phyloP scores from a whole-genome alignment of 2,329 filamentous ascomycete genomes.

The Zasmidium cellare region DNA sequence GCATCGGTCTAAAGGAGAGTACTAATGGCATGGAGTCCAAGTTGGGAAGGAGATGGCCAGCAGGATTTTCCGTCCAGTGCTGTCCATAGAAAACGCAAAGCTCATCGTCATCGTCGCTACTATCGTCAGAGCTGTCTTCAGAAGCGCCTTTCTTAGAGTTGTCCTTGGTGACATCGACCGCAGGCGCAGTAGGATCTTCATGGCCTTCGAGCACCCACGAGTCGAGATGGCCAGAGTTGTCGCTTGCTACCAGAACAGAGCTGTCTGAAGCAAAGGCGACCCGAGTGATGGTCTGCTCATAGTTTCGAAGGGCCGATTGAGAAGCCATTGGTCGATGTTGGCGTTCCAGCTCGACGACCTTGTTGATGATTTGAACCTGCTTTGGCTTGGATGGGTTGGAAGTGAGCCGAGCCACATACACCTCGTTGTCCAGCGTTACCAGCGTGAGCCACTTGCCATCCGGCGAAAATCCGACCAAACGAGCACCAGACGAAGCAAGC shows the following conservation, averaged over 20 bases:
- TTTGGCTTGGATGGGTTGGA: constrained; percentile 42
- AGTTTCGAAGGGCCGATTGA: constrained; percentile 59
- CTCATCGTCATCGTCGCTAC: constrained; percentile 45
- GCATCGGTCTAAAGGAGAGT: constrained; percentile 47
- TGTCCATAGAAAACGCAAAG: constrained; percentile 58
- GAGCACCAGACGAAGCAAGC: constrained; percentile 64
- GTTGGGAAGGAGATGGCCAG: constrained; percentile 47
- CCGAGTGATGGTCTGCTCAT: constrained; percentile 74
- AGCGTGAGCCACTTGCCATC: constrained; percentile 69
- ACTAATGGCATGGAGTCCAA: constrained; percentile 48
- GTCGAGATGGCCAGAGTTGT: constrained; percentile 82
- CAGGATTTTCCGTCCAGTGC: constrained; percentile 75
- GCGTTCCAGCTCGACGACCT: constrained; percentile 41
- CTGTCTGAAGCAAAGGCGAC: constrained; percentile 78
- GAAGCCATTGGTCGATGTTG: constrained; percentile 21
- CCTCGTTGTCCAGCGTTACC: constrained; percentile 46
- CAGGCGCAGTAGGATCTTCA: constrained; percentile 49
- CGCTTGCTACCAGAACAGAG: constrained; percentile 73
- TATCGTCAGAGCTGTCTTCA: constrained; percentile 25
- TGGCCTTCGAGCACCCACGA: constrained; percentile 73
- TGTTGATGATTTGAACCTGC: constrained; percentile 38
- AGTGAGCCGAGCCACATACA: constrained; percentile 50
- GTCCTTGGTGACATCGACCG: constrained; percentile 37
- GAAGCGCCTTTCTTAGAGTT: constrained; percentile 30
- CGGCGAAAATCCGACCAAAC: constrained; percentile 67